A percentile compares a stretch with the other conserved stretches of the same genome.
Conservation (phyloP, 768 basidiomycete genomes). For the Naematelia encephala region DNA sequence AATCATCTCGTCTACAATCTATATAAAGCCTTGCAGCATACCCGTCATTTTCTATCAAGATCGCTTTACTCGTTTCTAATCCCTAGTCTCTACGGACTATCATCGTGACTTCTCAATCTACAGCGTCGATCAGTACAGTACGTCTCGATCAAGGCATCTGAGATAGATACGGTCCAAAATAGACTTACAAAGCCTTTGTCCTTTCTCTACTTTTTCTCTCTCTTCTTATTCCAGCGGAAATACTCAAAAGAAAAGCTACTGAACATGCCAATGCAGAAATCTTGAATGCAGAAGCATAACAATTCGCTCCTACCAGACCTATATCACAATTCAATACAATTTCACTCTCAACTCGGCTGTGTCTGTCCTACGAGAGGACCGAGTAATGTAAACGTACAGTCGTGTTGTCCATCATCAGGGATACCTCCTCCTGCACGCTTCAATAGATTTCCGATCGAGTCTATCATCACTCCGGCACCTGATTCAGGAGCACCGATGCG, state of each 20-base stretch:
- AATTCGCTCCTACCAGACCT: constrained; percentile 41
- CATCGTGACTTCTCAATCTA: neutral
- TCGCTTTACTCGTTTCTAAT: neutral
- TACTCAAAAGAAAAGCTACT: constrained; percentile 29
- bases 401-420: constrained; percentile 31
- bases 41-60: too few relatives aligned
- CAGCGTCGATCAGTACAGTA: neutral
- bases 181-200: constrained; percentile 9
- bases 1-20: neutral
- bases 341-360: neutral
- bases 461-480: neutral
- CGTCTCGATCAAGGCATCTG: too few relatives aligned
- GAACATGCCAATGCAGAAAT: constrained; percentile 27
- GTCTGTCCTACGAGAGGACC: too few relatives aligned
- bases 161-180: too few relatives aligned
- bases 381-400: too few relatives aligned
- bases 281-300: constrained; percentile 40
- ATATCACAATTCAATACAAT: neutral
- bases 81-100: neutral
- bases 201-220: constrained; percentile 18
- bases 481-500: constrained; percentile 16
- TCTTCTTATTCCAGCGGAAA: constrained; percentile 24
- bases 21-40: too few relatives aligned
- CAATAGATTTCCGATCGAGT: neutral
- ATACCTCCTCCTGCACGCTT: constrained; percentile 17